A percentile compares a stretch with the other conserved stretches of the same genome.
phyloP scores from a whole-genome alignment of 345 rosid species.

The Gossypium thurberi region DNA sequence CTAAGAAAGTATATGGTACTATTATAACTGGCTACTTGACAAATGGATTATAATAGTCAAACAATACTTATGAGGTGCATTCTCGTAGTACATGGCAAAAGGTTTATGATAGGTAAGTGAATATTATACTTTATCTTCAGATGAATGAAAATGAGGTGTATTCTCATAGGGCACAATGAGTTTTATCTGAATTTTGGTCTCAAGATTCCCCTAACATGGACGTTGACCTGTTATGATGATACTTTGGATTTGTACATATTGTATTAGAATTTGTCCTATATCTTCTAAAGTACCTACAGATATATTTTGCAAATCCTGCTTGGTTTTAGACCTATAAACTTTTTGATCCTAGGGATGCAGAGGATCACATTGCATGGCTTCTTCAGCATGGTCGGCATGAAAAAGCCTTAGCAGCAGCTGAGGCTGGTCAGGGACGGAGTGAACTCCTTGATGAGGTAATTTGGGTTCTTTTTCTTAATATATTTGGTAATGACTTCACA shows the following conservation, averaged over 20 bases:
- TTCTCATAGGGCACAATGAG: neutral
- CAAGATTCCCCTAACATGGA: neutral
- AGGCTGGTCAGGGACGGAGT: slow-evolving; percentile 89
- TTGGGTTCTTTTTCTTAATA: slow-evolving; percentile 5
- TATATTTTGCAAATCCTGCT: no score
- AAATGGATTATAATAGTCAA: neutral
- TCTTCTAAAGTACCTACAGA: neutral
- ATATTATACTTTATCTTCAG: neutral
- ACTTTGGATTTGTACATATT: neutral
- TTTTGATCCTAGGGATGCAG: slow-evolving; percentile 67
- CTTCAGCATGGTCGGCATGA: slow-evolving; percentile 97
- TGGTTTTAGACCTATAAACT: neutral
- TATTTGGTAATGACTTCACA: neutral
- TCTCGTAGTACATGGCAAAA: neutral
- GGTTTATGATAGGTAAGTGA: neutral
- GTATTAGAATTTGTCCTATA: neutral
- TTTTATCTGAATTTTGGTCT: neutral
- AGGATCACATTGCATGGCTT: slow-evolving; percentile 98
- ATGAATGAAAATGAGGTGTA: neutral
- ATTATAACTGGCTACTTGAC: neutral
- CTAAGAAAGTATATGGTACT: neutral
- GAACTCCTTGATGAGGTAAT: slow-evolving; percentile 93
- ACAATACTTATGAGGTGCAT: neutral
- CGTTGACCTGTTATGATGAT: no score
- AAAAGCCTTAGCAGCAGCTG: slow-evolving; percentile 96